Conservation (phyloP, 495 filamentous ascomycete genomes). For the Hypoxylon lienhwacheense region DNA sequence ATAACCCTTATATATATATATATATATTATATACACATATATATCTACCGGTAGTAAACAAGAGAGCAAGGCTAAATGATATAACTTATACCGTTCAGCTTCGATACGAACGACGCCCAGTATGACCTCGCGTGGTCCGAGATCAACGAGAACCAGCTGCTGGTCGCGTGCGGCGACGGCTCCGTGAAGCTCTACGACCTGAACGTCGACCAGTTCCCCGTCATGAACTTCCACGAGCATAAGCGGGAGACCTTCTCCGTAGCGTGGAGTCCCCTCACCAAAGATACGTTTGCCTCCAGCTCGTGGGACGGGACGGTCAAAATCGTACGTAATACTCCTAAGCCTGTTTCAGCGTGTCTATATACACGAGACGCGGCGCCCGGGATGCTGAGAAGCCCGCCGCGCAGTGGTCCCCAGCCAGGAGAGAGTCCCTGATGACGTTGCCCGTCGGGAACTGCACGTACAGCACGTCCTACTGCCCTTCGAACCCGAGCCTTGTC, state of each 20-base stretch:
- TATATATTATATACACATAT: no score
- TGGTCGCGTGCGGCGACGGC: constrained; percentile 85
- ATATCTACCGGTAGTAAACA: no score
- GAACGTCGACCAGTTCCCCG: constrained; percentile 72
- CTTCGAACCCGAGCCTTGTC: constrained; percentile 75
- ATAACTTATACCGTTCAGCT: constrained; percentile 52
- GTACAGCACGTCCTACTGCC: constrained; percentile 80
- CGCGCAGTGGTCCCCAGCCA: constrained; percentile 72
- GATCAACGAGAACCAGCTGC: constrained; percentile 88
- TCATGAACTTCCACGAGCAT: constrained; percentile 89
- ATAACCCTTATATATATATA: no score
- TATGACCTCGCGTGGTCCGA: constrained; percentile 95
- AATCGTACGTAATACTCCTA: constrained; percentile 54
- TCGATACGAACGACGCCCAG: constrained; percentile 94
- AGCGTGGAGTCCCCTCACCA: constrained; percentile 87
- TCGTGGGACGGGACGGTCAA: constrained; percentile 96
- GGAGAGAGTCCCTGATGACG: constrained; percentile 71
- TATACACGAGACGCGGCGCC: background rate
- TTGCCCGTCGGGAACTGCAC: constrained; percentile 89
- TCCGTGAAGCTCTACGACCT: constrained; percentile 93
- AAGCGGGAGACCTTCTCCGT: constrained; percentile 88
- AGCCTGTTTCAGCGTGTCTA: no score
- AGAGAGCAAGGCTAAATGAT: background rate
- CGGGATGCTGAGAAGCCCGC: constrained; percentile 11
- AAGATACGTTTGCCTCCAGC: constrained; percentile 82